Evolutionary conservation across 345 rosid genomes (phyloP), one percentile per base, ranked within the genome.

Genomic region (Pugionium dolabratum): DNA sequence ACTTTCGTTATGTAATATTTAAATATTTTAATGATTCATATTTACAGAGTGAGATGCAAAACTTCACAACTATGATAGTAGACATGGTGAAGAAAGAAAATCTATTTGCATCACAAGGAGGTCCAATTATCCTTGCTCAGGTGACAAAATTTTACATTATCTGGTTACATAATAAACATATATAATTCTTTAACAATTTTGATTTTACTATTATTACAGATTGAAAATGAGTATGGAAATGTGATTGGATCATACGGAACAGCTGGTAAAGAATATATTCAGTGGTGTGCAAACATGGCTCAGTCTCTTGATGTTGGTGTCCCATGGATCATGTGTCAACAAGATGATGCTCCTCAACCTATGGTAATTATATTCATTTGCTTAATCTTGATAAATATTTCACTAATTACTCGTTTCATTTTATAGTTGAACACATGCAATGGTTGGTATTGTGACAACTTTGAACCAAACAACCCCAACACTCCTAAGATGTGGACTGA

Each of bases 61-160:
- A 81, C 4, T 91, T 86, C 49, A 85, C 89, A 6, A 66, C 80
- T 1, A 42, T 77, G 69, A 86, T 91, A 9, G 88, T 88, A 11
- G 72, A 85, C 4, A 81, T 82, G 91, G 59, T 86, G 66, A 86
- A 74, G 59, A 54, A 52, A 7, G 86, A 78, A 54, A 86, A 86
- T 62, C 26, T 89, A 31, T 86, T 81, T 72, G 86, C 88, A 59
- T 51, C 90, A 51, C 92, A 89, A 72, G 93, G 96, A 71, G 93
- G 96, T 4, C 96, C 93, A 1, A 86, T 89, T 30, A 68, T 89
- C 62, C 79, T 86, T 64, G 74, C 87, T 35, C 96, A 88, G 86
- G 78, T 46, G 85, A 37, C 78, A 64, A 9, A 18, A 80, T 3
- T 64, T 84, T 11, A 80, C 4, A 51, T 1, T 33, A 60, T 18